A percentile compares a stretch with the other conserved stretches of the same genome.
These are phyloP conservation scores for Serendipita sp. DNA, from an alignment of 768 basidiomycete species.

Conservation along the genomic window DNA sequence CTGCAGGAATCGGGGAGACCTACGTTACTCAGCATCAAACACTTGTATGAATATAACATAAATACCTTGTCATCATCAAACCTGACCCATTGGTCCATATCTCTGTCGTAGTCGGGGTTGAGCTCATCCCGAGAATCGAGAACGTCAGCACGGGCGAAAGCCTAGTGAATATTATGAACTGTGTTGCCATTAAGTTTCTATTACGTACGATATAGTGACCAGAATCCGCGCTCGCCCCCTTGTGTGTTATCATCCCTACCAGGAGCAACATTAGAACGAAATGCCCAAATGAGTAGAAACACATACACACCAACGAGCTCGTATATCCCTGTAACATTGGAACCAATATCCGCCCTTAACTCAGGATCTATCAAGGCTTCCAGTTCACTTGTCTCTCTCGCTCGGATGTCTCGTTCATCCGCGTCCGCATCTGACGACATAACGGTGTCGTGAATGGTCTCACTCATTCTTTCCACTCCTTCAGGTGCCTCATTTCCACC, in stretches of 20 bases:
- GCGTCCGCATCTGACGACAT: slow-evolving; percentile 19
- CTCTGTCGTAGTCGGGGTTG: slow-evolving; percentile 22
- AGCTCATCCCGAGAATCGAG: slow-evolving; percentile 11
- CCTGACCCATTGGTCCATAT: slow-evolving; percentile 73
- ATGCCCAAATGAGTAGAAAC: neutral
- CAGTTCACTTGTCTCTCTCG: slow-evolving; percentile 49
- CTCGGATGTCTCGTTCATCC: slow-evolving; percentile 47
- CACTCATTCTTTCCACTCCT: neutral
- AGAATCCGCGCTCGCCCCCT: slow-evolving; percentile 85
- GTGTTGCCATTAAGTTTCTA: slow-evolving; percentile 56
- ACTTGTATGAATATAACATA: neutral
- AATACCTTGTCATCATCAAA: slow-evolving; percentile 88
- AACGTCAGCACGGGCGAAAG: slow-evolving; percentile 4
- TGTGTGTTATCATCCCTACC: slow-evolving; percentile 86
- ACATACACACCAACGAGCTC: slow-evolving; percentile 66
- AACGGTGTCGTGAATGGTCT: too few relatives aligned
- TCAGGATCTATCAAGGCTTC: slow-evolving; percentile 45
- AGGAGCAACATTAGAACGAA: slow-evolving; percentile 7
- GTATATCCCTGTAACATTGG: slow-evolving; percentile 69
- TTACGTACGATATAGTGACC: slow-evolving; percentile 91
- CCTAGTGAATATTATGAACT: slow-evolving; percentile 18
- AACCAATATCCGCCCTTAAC: slow-evolving; percentile 51
- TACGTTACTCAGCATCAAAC: neutral
- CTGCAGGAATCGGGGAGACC: slow-evolving; percentile 58
- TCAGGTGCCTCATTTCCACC: slow-evolving; percentile 12